These are phyloP conservation scores for Pseudogymnoascus sp. DNA, from an alignment of 2,329 filamentous ascomycete species.

Conservation along the genomic window DNA sequence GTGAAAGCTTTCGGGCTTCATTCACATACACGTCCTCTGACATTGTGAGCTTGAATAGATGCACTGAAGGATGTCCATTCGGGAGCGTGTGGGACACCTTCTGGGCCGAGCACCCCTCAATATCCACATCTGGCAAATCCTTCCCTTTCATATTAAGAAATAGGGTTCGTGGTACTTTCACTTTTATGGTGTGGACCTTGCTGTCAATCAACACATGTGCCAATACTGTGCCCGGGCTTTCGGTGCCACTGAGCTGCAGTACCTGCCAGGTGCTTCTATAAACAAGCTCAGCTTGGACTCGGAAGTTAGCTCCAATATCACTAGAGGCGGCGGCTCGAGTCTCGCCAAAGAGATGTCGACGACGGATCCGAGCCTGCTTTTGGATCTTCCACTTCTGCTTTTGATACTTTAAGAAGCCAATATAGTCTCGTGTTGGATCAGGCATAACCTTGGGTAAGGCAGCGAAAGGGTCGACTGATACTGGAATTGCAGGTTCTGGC, in stretches of 20 bases:
- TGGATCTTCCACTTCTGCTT: constrained; percentile 99
- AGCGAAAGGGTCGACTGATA: constrained; percentile 68
- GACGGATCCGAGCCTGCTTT: constrained; percentile 74
- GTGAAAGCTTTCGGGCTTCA: constrained; percentile 71
- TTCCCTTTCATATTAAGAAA: constrained; percentile 87
- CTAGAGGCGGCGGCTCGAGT: constrained; percentile 57
- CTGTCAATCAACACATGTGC: constrained; percentile 89
- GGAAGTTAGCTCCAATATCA: constrained; percentile 63
- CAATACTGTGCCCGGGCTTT: constrained; percentile 74
- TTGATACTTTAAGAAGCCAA: constrained; percentile 82
- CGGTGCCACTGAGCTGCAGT: constrained; percentile 73
- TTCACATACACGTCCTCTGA: constrained; percentile 79
- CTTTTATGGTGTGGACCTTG: constrained; percentile 79
- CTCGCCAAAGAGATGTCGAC: constrained; percentile 89
- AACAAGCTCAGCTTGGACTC: constrained; percentile 81
- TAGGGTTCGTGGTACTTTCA: constrained; percentile 80
- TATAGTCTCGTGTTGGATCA: constrained; percentile 74
- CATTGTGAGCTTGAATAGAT: constrained; percentile 90
- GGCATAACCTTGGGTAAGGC: constrained; percentile 78
- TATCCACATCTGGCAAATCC: constrained; percentile 78
- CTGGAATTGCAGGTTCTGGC: constrained; percentile 51
- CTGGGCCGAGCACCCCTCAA: constrained; percentile 78
- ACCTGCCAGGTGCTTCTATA: constrained; percentile 95
- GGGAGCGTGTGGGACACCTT: constrained; percentile 90
- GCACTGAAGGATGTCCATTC: constrained; percentile 86